These are phyloP conservation scores for Fusarium marasasianum DNA, from an alignment of 2,329 filamentous ascomycete species.

Conservation along the genomic window DNA sequence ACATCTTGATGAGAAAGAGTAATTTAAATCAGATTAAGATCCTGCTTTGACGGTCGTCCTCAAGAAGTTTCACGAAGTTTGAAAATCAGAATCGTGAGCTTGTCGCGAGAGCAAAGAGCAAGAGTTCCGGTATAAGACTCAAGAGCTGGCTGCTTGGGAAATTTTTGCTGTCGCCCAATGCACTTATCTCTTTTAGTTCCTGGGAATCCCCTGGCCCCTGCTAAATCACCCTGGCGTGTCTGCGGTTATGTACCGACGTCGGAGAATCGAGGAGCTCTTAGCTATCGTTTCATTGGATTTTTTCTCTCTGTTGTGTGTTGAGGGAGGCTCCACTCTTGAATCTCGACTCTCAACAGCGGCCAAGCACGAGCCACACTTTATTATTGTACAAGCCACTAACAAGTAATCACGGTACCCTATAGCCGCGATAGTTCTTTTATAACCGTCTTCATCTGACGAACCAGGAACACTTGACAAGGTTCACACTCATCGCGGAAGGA, in stretches of 20 bases:
- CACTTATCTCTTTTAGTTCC: constrained; percentile 32
- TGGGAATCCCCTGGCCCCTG: constrained; percentile 22
- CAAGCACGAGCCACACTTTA: neutral
- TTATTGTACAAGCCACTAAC: neutral
- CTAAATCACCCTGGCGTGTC: constrained; percentile 27
- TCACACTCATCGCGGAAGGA: neutral
- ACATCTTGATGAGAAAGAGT: constrained; percentile 57
- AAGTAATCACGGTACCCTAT: constrained; percentile 8
- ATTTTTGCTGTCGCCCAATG: constrained; percentile 38
- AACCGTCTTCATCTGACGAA: neutral
- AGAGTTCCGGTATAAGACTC: constrained; percentile 19
- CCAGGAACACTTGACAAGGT: neutral
- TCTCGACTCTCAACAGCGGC: neutral
- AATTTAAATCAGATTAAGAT: neutral
- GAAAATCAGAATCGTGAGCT: constrained; percentile 14
- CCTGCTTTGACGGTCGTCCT: constrained; percentile 8
- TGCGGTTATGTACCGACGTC: constrained; percentile 40
- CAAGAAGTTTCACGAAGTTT: neutral
- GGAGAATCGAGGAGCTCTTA: constrained; percentile 31
- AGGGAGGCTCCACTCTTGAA: neutral
- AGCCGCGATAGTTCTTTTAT: neutral
- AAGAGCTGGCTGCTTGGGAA: constrained; percentile 28
- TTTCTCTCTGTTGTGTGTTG: constrained; percentile 11
- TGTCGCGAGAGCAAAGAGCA: constrained; percentile 20
- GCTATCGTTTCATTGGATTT: neutral